Percentiles rank a stretch among this genome's conserved stretches.
phyloP scores from a whole-genome alignment of 1,284 basidiomycete genomes.

The Wallemia mellicola region DNA sequence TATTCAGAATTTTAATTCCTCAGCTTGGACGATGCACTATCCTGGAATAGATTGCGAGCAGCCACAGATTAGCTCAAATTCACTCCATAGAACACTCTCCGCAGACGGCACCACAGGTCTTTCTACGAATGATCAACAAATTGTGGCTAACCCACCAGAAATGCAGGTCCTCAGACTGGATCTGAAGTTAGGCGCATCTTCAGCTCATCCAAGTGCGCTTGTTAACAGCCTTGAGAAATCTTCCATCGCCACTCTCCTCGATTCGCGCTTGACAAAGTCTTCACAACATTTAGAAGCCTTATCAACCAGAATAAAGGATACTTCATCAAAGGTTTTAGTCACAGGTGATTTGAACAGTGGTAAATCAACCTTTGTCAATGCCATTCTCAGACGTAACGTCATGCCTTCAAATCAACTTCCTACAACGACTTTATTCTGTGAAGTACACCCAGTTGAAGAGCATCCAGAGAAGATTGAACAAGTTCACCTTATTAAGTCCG shows the following conservation, averaged over 20 bases:
- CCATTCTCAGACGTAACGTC: conserved; percentile 55
- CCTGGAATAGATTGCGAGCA: conserved; percentile 27
- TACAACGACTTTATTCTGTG: conserved; percentile 87
- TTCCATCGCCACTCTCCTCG: conserved; percentile 71
- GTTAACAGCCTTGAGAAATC: conserved; percentile 73
- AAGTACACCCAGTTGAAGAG: conserved; percentile 74
- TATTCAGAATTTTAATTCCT: conserved; percentile 50
- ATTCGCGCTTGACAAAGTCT: conserved; percentile 50
- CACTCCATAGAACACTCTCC: conserved; percentile 33
- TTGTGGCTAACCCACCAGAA: conserved; percentile 19
- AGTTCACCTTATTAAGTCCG: conserved; percentile 38
- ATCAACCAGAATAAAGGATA: conserved; percentile 59
- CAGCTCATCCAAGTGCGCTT: conserved; percentile 39
- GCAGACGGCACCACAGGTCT: conserved; percentile 33
- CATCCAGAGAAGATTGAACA: conserved; percentile 44
- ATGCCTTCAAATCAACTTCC: conserved; percentile 98
- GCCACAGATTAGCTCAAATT: conserved; percentile 8
- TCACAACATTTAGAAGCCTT: conserved; percentile 59
- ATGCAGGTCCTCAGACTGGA: conserved; percentile 72
- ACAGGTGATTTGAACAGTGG: conserved; percentile 98
- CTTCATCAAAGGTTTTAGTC: conserved; percentile 80
- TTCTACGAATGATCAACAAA: conserved; percentile 19
- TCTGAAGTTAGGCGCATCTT: conserved; percentile 56
- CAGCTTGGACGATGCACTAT: conserved; percentile 62
- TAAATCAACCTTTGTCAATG: conserved; percentile 94